Base-by-base conservation (phyloP, 2,329 filamentous ascomycete genomes). In the Bertia moriformis region DNA sequence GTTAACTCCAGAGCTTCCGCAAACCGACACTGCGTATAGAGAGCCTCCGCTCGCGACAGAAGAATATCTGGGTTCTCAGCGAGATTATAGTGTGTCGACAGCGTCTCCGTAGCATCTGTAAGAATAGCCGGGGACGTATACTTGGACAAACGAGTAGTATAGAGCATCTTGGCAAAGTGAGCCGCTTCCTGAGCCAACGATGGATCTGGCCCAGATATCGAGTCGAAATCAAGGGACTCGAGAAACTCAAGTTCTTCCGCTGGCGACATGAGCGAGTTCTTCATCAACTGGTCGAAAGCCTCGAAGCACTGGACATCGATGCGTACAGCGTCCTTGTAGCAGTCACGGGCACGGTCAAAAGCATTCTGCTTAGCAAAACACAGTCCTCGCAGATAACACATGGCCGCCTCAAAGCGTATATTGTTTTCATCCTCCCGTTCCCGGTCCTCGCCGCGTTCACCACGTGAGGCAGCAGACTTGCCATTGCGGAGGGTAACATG, bases 231-330 rank as follows among this genome's bases (percentile, higher is more conserved):
- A n/a, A 85, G 61, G 14, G 75, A 78, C 41, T 83, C 75, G 20
- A 85, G 59, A 48, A 85, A 85, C 20, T 70, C 65, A 63, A 82
- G 75, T 51, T 84, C 80, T 53, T 85, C 80, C 2, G 72, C 68
- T 1, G 80, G 80, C 38, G 54, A 56, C 75, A 85, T 80, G 42
- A 85, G 63, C 7, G 74, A 76, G 51, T 84, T 84, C 56, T 79
- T 78, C 76, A 84, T 83, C 32, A 85, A 66, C 51, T 83, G 78
- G 45, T 85, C 79, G 49, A 84, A 84, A 2, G 80, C 80, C 51
- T 85, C 80, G 50, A 83, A 84, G 53, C 80, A 84, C 49, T 83
- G 78, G 3, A 84, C 78, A 51, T 85, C 80, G 48, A 85, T 84
- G 43, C 76, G 69, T 17, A 84, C 78, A 5, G 80, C 80, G 47